Conservation (phyloP, 2,329 filamentous ascomycete genomes). For the Neopestalotiopsis rosae region DNA sequence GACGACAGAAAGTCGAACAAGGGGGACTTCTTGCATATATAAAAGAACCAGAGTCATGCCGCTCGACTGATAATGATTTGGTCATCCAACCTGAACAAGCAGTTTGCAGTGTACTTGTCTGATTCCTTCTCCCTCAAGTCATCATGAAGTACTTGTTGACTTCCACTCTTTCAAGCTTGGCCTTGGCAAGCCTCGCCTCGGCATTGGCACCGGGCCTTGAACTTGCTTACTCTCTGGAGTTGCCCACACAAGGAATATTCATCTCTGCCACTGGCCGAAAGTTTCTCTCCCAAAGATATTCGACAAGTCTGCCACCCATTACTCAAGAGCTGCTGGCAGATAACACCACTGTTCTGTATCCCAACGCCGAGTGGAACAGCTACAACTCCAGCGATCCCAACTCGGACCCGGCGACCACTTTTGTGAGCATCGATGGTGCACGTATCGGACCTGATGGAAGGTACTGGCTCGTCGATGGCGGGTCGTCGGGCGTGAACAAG, state of each 20-base stretch:
- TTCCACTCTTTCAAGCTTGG: not conserved
- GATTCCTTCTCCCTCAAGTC: not conserved
- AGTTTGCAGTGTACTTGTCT: no score
- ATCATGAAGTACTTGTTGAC: not conserved
- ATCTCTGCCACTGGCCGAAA: not conserved
- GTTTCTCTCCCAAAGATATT: not conserved
- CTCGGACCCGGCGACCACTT: constrained; percentile 2
- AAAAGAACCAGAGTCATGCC: no score
- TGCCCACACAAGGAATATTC: constrained; percentile 1
- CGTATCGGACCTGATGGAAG: not conserved
- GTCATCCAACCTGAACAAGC: no score
- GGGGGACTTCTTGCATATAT: no score
- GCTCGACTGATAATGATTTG: no score
- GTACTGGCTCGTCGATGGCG: constrained; percentile 5
- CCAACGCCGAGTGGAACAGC: constrained; percentile 7
- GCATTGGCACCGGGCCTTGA: not conserved
- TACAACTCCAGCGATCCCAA: constrained; percentile 5
- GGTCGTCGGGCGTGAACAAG: not conserved
- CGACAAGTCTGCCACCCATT: not conserved
- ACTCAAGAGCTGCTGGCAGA: not conserved
- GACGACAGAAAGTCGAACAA: no score
- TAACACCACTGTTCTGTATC: constrained; percentile 2
- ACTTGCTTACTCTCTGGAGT: not conserved
- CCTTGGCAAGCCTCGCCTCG: not conserved
- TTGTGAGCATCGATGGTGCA: constrained; percentile 6